Base-by-base conservation (phyloP, 2,329 filamentous ascomycete species). In the Colletotrichum tropicale region DNA sequence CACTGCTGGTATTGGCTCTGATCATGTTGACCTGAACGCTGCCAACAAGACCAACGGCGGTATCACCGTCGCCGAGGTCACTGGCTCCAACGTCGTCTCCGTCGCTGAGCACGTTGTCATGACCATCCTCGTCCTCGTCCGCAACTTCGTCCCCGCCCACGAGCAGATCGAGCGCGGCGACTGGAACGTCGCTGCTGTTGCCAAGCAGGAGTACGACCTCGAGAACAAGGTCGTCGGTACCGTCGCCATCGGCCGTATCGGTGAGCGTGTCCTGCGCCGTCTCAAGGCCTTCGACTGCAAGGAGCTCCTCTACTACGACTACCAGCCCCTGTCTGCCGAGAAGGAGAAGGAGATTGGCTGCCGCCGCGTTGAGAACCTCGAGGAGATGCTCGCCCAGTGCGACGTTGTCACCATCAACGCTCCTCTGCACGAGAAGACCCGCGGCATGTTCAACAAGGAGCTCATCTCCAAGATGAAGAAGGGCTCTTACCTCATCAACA, bases 371-470 rank as follows among this genome's bases (percentile, higher is more conserved):
- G 94, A 96, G 65, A 91, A 85, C 82, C 93, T 99, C 82, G 96
- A 98, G 91, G 96, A 98, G 86, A 94, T 99, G 93, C 88, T 99
- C 78, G 90, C 92, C 55, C 95, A 98, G 90, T 98, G 96, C 86
- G 97, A 98, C 81, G 92, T 98, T 77, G 96, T 99, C 87, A 99
- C 97, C 84, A 98, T 99, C 90, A 99, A 99, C 93, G 98, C 96
- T 91, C 97, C 97, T 70, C 92, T 99, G 78, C 97, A 99, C 90
- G 96, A 98, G 92, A 98, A 98, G 92, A 99, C 97, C 43, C 92
- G 93, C 78, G 96, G 96, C 80, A 88, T 99, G 78, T 98, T 98
- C 91, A 98, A 98, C 94, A 98, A 98, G 94, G 95, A 98, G 65
- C 91, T 98, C 82, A 96, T 98, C 85, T 90, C 93, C 87, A 98